Conservation (phyloP, 2,329 filamentous ascomycete genomes). For the Epicoccum nigrum region DNA sequence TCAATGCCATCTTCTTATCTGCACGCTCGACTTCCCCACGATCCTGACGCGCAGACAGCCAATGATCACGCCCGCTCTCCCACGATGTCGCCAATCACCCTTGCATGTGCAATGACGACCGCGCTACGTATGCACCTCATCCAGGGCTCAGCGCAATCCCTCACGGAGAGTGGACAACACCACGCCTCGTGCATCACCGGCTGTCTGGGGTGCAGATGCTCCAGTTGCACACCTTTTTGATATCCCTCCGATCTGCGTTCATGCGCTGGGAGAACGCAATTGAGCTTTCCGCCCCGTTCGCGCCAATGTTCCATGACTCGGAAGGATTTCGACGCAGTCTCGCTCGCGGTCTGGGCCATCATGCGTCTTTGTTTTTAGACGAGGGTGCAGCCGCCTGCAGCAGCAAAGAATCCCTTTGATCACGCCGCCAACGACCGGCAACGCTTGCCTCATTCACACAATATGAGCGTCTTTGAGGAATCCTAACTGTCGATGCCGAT, state of each 20-base stretch:
- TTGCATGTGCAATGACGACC: slow-evolving; percentile 21
- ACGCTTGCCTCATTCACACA: slow-evolving; percentile 11
- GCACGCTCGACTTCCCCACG: slow-evolving; percentile 17
- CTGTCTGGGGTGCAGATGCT: slow-evolving; percentile 29
- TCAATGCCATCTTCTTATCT: slow-evolving; percentile 21
- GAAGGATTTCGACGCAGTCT: background rate
- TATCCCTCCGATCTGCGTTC: slow-evolving; percentile 19
- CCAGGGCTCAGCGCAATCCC: slow-evolving; percentile 10
- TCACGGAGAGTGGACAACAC: slow-evolving; percentile 12
- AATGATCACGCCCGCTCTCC: slow-evolving; percentile 9
- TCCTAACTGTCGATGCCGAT: slow-evolving; percentile 8
- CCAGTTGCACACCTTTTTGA: slow-evolving; percentile 4
- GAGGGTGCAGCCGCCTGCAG: background rate
- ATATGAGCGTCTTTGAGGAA: slow-evolving; percentile 3
- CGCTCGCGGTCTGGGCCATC: slow-evolving; percentile 9
- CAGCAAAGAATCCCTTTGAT: slow-evolving; percentile 4
- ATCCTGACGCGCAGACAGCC: slow-evolving; percentile 17
- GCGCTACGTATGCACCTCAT: slow-evolving; percentile 20
- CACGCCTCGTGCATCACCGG: slow-evolving; percentile 19
- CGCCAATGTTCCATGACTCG: slow-evolving; percentile 6
- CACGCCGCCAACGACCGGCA: slow-evolving; percentile 8
- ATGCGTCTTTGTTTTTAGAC: background rate
- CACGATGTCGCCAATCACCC: slow-evolving; percentile 16
- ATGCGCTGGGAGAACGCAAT: slow-evolving; percentile 10
- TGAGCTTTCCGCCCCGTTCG: background rate